phyloP scores from a whole-genome alignment of 2,329 filamentous ascomycete species.

The Onygenales sp. region DNA sequence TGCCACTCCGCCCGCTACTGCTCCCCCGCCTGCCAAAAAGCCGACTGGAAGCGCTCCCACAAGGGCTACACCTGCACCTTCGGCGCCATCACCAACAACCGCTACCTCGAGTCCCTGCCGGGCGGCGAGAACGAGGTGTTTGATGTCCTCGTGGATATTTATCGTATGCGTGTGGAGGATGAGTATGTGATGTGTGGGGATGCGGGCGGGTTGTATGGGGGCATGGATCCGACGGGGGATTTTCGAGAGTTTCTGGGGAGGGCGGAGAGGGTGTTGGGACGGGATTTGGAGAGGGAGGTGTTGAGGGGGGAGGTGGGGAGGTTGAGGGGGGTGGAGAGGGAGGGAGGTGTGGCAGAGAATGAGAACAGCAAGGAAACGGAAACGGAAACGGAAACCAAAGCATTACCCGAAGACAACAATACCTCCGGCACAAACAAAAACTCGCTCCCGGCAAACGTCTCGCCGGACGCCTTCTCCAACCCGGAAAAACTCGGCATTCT shows the following conservation, averaged over 20 bases:
- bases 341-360: no score
- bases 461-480: not conserved
- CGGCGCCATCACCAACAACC: conserved; percentile 6
- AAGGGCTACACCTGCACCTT: conserved; percentile 19
- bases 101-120: not conserved
- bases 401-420: not conserved
- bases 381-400: not conserved
- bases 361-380: not conserved
- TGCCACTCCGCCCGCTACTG: conserved; percentile 43
- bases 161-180: conserved; percentile 40
- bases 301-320: conserved; percentile 9
- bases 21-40: conserved; percentile 43
- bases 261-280: conserved; percentile 23
- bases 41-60: conserved; percentile 40
- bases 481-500: conserved; percentile 21
- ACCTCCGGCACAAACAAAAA: not conserved
- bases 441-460: not conserved
- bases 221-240: conserved; percentile 31
- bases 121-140: conserved; percentile 35
- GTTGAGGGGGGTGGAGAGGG: not conserved
- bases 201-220: conserved; percentile 15
- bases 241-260: conserved; percentile 19
- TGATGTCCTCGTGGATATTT: conserved; percentile 38
- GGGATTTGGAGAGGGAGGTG: conserved; percentile 25
- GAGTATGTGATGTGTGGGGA: conserved; percentile 13